phyloP scores from a whole-genome alignment of 75 land plant genomes.

The Pinus taeda region DNA sequence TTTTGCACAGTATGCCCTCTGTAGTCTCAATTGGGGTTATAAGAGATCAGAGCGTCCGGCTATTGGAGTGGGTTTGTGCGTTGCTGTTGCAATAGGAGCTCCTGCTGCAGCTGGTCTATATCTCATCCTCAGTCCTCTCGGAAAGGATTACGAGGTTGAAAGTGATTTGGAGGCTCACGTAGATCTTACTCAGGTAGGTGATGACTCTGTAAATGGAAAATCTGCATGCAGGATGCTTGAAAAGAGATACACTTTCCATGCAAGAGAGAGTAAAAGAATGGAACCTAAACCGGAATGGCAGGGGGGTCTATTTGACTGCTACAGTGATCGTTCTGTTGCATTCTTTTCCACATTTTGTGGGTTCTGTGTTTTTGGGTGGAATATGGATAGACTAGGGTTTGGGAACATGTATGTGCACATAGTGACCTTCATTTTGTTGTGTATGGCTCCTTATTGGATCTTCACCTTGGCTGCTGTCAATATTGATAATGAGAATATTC shows the following conservation, averaged over 20 bases:
- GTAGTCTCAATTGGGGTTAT: conserved; percentile 87
- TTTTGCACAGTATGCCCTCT: conserved; percentile 71
- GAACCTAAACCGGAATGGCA: conserved; percentile 59
- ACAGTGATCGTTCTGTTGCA: conserved; percentile 41
- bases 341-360: conserved; percentile 59
- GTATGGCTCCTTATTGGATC: conserved; percentile 71
- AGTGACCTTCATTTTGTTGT: conserved; percentile 76
- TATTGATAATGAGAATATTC: conserved; percentile 55
- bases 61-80: conserved; percentile 52
- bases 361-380: conserved; percentile 89
- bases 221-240: conserved; percentile 13
- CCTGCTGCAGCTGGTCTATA: conserved; percentile 70
- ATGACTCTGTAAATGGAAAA: neutral
- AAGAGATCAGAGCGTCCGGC: conserved; percentile 62
- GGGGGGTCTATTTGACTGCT: conserved; percentile 67
- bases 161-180: conserved; percentile 40
- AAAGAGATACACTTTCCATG: conserved; percentile 52
- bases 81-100: conserved; percentile 58
- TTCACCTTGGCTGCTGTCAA: conserved; percentile 76
- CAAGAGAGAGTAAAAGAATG: conserved; percentile 34
- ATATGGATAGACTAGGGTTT: conserved; percentile 91
- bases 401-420: conserved; percentile 94
- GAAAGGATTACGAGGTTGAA: conserved; percentile 51
- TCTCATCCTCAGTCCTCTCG: conserved; percentile 60
- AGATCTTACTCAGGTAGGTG: neutral